Percentiles rank a stretch among this genome's conserved stretches.
Conservation (phyloP, 2,329 filamentous ascomycete species). For the Coniochaeta hoffmannii region DNA sequence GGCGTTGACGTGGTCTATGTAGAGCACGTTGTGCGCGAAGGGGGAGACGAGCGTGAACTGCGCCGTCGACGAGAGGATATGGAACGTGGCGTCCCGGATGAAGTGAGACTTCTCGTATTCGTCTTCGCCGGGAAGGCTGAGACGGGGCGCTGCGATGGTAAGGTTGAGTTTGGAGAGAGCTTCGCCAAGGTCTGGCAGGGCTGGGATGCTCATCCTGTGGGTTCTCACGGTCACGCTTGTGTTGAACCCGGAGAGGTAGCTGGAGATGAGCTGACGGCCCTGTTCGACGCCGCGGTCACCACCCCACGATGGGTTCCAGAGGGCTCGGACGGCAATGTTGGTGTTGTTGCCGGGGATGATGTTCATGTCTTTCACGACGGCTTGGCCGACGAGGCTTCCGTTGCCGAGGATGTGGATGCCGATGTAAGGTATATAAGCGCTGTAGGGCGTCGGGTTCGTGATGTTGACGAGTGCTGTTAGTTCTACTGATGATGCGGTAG, state of each 20-base stretch:
- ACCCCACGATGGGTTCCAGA: constrained; percentile 66
- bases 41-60: constrained; percentile 79
- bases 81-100: constrained; percentile 78
- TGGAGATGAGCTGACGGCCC: constrained; percentile 69
- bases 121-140: constrained; percentile 48
- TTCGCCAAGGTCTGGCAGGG: constrained; percentile 62
- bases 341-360: constrained; percentile 66
- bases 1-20: constrained; percentile 73
- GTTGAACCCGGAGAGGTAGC: constrained; percentile 84
- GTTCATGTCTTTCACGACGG: constrained; percentile 55
- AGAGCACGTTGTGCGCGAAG: constrained; percentile 62
- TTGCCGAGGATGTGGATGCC: constrained; percentile 72
- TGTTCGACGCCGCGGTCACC: constrained; percentile 53
- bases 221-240: constrained; percentile 68
- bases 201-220: constrained; percentile 66
- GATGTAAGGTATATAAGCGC: constrained; percentile 71
- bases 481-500: constrained; percentile 61
- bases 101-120: constrained; percentile 53
- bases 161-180: constrained; percentile 66
- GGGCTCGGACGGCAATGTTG: constrained; percentile 57
- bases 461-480: constrained; percentile 70
- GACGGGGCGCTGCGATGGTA: constrained; percentile 61
- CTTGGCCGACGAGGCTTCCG: constrained; percentile 66
- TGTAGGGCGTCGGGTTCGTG: constrained; percentile 85
- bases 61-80: constrained; percentile 79